These are phyloP conservation scores for Hypsizygus marmoreus DNA, from an alignment of 768 basidiomycete genomes.

Conservation along the genomic window DNA sequence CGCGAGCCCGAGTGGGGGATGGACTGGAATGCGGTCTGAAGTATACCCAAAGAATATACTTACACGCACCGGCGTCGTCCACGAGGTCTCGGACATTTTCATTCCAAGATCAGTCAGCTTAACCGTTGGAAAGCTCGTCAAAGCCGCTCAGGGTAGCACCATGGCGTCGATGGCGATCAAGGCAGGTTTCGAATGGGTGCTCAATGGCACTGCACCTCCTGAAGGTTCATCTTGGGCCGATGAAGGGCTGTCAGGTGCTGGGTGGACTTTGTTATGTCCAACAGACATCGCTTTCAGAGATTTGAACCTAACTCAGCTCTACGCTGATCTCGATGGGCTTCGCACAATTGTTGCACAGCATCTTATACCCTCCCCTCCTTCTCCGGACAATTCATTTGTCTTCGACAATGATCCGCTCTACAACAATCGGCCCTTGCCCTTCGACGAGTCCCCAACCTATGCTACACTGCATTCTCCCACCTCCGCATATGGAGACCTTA, in stretches of 20 bases:
- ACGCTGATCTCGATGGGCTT: slow-evolving; percentile 54
- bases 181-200: slow-evolving; percentile 88
- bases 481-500: slow-evolving; percentile 78
- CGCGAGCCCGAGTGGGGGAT: slow-evolving; percentile 73
- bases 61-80: slow-evolving; percentile 88
- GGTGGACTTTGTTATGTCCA: slow-evolving; percentile 92
- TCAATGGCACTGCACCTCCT: slow-evolving; percentile 82
- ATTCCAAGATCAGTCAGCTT: slow-evolving; percentile 87
- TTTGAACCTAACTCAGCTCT: slow-evolving; percentile 77
- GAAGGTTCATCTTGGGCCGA: slow-evolving; percentile 69
- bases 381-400: slow-evolving; percentile 20
- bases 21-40: slow-evolving; percentile 67
- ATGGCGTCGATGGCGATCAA: slow-evolving; percentile 84
- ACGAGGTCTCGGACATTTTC: slow-evolving; percentile 82
- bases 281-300: slow-evolving; percentile 90
- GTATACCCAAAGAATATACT: slow-evolving; percentile 67
- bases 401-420: slow-evolving; percentile 41
- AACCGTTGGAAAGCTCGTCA: slow-evolving; percentile 86
- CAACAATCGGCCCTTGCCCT: slow-evolving; percentile 70
- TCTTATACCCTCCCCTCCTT: slow-evolving; percentile 55
- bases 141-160: slow-evolving; percentile 84
- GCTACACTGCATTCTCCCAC: slow-evolving; percentile 69
- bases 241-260: slow-evolving; percentile 43
- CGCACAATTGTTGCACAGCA: slow-evolving; percentile 73
- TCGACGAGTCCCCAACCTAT: slow-evolving; percentile 75